Base-by-base conservation (phyloP, 2,329 filamentous ascomycete species). In the Sclerotinia nivalis region DNA sequence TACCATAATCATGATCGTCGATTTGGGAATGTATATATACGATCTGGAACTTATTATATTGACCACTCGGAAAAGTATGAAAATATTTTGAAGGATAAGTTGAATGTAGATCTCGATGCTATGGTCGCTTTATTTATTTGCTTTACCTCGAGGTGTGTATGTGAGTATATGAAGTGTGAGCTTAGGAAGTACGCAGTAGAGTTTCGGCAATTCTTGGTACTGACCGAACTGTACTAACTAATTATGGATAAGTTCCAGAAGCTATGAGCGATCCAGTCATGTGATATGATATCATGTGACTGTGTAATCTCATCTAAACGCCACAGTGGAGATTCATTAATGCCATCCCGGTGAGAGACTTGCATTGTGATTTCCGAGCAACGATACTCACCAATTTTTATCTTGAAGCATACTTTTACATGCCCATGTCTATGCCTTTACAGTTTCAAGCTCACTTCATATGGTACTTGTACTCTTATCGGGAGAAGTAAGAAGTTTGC, bases 41-140 rank as follows among this genome's bases (percentile, higher is more conserved):
- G 67, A 55, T 64, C 58, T 49, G 58, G 25, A 49, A 69, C 28
- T 45, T 54, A n/a, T 28, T 54, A 22, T 28, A 65, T 69, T 49
- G 25, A 25, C 67, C 50, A 56, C 12, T 56, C 58, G 59, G 58
- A 47, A 69, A 55, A 45, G 7, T 43, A 25, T 47, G 31, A 31
- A 25, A 43, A 43, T 25, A 31, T 61, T 6, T 40, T 28, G 55
- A 50, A 10, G 31, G 55, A 50, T 20, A 61, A 28, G 10, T 40
- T 28, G 28, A 20, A 20, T 31, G n/a, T 40, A 43, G 54, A 61
- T 61, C 55, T 52, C 4, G 28, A 61, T 68, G 18, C 22, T 9
- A 59, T 59, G 40, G 25, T 45, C 20, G 25, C 25, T 47, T 37
- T 59, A 9, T 10, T 18, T 2, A 31, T n/a, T 22, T 49, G 7